Evolutionary conservation across 2,329 filamentous ascomycete genomes (phyloP).

Genomic region (Ophiognomonia clavigignenti-juglandacearum): DNA sequence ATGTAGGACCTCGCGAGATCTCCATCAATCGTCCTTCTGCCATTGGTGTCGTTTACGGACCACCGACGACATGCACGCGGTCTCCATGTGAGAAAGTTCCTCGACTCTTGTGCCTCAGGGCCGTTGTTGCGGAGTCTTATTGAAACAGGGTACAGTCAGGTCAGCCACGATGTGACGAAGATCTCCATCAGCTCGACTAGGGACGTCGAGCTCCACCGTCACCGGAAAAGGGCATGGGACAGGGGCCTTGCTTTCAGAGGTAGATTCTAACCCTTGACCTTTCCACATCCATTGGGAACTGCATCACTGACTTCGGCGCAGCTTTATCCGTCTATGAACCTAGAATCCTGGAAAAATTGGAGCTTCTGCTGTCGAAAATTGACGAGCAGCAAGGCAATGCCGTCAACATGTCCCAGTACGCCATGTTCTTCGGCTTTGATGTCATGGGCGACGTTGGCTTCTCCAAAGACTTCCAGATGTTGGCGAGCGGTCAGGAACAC

Average conservation of each 20-base stretch:
- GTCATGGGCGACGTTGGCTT: constrained; percentile 23
- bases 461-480: constrained; percentile 34
- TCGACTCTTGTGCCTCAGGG: too few relatives aligned
- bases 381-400: constrained; percentile 5
- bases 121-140: too few relatives aligned
- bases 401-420: constrained; percentile 1
- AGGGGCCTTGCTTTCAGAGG: constrained; percentile 11
- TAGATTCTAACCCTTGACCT: not conserved
- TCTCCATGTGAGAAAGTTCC: too few relatives aligned
- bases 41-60: constrained; percentile 4
- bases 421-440: constrained; percentile 9
- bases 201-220: not conserved
- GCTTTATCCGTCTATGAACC: constrained; percentile 4
- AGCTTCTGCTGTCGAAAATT: not conserved
- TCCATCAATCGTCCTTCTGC: constrained; percentile 11
- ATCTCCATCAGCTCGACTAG: not conserved
- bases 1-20: constrained; percentile 15
- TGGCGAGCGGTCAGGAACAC: constrained; percentile 27
- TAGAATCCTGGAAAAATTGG: constrained; percentile 3
- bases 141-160: constrained; percentile 6
- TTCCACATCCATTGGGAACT: not conserved
- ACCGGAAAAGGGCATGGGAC: constrained; percentile 2
- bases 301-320: not conserved
- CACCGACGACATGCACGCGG: constrained; percentile 2
- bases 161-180: not conserved